Evolutionary conservation across 1,284 basidiomycete genomes (phyloP).

Genomic region (Apiotrichum montevideense): DNA sequence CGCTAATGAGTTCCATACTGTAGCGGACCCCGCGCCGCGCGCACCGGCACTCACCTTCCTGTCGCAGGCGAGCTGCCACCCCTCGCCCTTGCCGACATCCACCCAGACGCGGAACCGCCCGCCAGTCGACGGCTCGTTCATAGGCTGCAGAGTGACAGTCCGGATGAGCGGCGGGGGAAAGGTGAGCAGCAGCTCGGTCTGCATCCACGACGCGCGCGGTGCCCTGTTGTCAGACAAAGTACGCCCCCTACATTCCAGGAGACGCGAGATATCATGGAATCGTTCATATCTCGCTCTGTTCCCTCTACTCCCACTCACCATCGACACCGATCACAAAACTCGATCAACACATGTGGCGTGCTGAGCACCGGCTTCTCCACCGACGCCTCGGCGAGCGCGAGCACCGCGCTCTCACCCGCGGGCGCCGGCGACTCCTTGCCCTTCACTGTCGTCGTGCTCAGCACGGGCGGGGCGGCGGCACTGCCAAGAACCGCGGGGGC

Average conservation of each 20-base stretch:
- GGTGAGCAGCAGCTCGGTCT: constrained; percentile 80
- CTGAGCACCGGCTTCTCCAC: constrained; percentile 60
- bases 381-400: not conserved
- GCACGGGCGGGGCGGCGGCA: not conserved
- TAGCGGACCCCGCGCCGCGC: no score
- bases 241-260: no score
- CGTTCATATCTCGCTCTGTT: no score
- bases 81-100: constrained; percentile 42
- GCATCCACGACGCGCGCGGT: constrained; percentile 72
- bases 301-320: constrained; percentile 50
- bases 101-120: constrained; percentile 87
- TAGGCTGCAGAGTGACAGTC: constrained; percentile 64
- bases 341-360: constrained; percentile 53
- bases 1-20: no score
- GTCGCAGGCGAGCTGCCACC: constrained; percentile 45
- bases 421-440: not conserved
- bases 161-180: constrained; percentile 69
- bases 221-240: constrained; percentile 26
- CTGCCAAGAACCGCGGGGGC: not conserved
- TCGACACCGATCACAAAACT: constrained; percentile 68
- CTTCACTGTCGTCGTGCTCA: not conserved
- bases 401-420: no score
- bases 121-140: constrained; percentile 70
- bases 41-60: constrained; percentile 35
- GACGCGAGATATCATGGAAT: no score